Conservation (phyloP, 2,329 filamentous ascomycete genomes). For the Colletotrichum tanaceti region DNA sequence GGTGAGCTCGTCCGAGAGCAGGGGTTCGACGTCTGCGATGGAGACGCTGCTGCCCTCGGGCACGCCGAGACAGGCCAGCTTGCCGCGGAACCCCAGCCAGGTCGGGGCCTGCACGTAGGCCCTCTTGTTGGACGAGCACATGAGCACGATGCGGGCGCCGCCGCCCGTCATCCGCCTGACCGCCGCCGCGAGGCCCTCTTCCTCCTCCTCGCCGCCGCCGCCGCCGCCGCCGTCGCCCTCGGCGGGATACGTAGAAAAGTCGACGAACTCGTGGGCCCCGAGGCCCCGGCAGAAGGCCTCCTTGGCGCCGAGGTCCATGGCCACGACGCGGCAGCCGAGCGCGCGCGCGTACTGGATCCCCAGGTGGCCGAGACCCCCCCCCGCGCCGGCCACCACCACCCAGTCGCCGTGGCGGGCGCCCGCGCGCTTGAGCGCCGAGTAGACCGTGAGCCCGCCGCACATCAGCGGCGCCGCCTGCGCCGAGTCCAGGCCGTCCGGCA, state of each 20-base stretch:
- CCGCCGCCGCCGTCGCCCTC: too few relatives aligned
- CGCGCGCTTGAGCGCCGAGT: conserved; percentile 61
- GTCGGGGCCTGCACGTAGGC: conserved; percentile 43
- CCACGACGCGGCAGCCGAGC: conserved; percentile 47
- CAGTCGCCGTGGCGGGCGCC: conserved; percentile 43
- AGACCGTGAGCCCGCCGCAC: conserved; percentile 75
- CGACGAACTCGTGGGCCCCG: conserved; percentile 46
- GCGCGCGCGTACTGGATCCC: conserved; percentile 48
- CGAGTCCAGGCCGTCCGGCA: conserved; percentile 51
- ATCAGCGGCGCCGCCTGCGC: conserved; percentile 68
- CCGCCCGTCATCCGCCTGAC: conserved; percentile 42
- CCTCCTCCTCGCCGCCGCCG: too few relatives aligned
- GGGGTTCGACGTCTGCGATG: conserved; percentile 29
- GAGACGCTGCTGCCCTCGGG: conserved; percentile 35
- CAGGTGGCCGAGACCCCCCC: conserved; percentile 48
- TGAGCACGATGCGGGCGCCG: conserved; percentile 42
- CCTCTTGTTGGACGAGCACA: conserved; percentile 43
- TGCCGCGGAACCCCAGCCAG: conserved; percentile 46
- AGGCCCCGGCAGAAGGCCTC: conserved; percentile 43
- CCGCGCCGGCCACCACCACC: conserved; percentile 47
- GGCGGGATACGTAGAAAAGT: conserved; percentile 42
- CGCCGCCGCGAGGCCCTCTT: conserved; percentile 12
- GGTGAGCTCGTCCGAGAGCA: conserved; percentile 34
- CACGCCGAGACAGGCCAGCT: conserved; percentile 47
- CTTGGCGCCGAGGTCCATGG: conserved; percentile 45